A percentile compares a stretch with the other conserved stretches of the same genome.
Evolutionary conservation across 108 stramenopile genomes (phyloP).

Genomic region (Schizochytrium sp.): DNA sequence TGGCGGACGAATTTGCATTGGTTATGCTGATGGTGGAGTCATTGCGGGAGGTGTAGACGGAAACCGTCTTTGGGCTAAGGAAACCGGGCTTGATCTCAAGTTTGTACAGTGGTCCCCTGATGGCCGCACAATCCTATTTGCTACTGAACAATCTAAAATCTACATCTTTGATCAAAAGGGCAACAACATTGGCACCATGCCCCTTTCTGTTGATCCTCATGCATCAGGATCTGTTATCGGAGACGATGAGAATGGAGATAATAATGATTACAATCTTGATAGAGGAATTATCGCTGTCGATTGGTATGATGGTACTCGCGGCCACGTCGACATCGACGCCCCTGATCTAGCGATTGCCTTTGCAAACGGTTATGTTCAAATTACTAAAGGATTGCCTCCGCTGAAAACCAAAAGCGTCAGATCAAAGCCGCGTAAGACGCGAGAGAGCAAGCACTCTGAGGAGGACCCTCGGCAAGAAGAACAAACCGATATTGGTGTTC

Average conservation of each 20-base stretch:
- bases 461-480: constrained; percentile 2
- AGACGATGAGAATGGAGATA: neutral
- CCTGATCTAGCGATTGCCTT: constrained; percentile 77
- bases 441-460: constrained; percentile 1
- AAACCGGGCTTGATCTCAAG: constrained; percentile 67
- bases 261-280: neutral
- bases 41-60: constrained; percentile 80
- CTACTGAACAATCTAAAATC: constrained; percentile 65
- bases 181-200: constrained; percentile 66
- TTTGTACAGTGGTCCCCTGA: constrained; percentile 80
- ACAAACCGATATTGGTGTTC: constrained; percentile 2
- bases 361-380: constrained; percentile 72
- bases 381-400: constrained; percentile 26
- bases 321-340: constrained; percentile 67
- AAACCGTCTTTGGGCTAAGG: constrained; percentile 79
- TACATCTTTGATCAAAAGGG: constrained; percentile 75
- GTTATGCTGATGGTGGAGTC: constrained; percentile 78
- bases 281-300: constrained; percentile 63
- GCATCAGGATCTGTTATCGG: no score
- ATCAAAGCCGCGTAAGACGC: neutral
- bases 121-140: constrained; percentile 70
- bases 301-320: constrained; percentile 77
- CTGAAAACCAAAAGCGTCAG: neutral
- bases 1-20: constrained; percentile 80
- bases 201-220: constrained; percentile 55